Evolutionary conservation across 805 yeast species (phyloP).

Genomic region (Yueomyces sinensis): DNA sequence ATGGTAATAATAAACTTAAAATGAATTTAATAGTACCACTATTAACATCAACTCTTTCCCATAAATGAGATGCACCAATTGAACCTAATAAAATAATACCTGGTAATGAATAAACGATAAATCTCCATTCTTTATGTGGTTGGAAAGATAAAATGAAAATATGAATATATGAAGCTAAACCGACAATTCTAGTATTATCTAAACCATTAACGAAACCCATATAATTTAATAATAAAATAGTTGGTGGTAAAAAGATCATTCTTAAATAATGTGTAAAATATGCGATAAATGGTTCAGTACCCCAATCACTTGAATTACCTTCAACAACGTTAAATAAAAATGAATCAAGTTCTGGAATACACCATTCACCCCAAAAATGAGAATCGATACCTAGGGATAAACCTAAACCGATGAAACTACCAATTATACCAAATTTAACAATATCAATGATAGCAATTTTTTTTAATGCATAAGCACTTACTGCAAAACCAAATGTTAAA

Average conservation of each 20-base stretch:
- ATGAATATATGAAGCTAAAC: constrained; percentile 39
- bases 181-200: constrained; percentile 30
- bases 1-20: constrained; percentile 19
- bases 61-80: constrained; percentile 35
- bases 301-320: constrained; percentile 74
- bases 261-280: constrained; percentile 40
- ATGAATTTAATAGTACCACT: constrained; percentile 12
- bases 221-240: constrained; percentile 27
- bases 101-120: constrained; percentile 66
- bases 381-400: constrained; percentile 46
- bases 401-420: constrained; percentile 35
- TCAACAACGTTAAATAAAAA: constrained; percentile 63
- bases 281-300: constrained; percentile 58
- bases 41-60: constrained; percentile 22
- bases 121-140: constrained; percentile 93
- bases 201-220: constrained; percentile 28
- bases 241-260: constrained; percentile 34
- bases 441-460: constrained; percentile 32
- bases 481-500: constrained; percentile 36
- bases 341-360: constrained; percentile 67
- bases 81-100: constrained; percentile 53
- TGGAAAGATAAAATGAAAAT: constrained; percentile 60
- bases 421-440: constrained; percentile 30
- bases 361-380: constrained; percentile 51
- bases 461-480: constrained; percentile 32